A percentile compares a stretch with the other conserved stretches of the same genome.
Conservation (phyloP, 2,329 filamentous ascomycete genomes). For the Pseudopyricularia cyperi region DNA sequence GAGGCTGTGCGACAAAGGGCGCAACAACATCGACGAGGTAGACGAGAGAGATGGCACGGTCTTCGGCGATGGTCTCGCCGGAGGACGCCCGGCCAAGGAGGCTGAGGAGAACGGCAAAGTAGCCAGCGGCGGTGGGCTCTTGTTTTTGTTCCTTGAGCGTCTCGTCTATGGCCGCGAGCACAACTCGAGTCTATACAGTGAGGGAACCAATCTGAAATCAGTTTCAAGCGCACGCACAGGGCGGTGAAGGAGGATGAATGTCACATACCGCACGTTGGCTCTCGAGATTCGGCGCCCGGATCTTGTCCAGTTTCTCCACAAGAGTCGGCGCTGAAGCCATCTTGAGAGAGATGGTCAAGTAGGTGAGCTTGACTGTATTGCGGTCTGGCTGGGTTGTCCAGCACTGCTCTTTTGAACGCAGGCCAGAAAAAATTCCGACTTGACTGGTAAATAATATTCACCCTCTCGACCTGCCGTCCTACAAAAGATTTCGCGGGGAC, state of each 20-base stretch:
- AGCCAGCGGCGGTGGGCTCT: constrained; percentile 72
- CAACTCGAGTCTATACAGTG: constrained; percentile 55
- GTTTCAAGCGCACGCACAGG: background rate
- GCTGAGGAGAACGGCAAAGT: constrained; percentile 89
- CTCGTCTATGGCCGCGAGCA: constrained; percentile 84
- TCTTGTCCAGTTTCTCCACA: constrained; percentile 5
- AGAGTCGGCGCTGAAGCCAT: background rate
- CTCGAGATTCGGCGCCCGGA: constrained; percentile 3
- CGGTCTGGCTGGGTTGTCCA: background rate
- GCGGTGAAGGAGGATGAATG: background rate
- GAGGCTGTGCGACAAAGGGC: constrained; percentile 67
- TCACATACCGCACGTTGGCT: constrained; percentile 2
- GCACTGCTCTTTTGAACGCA: background rate
- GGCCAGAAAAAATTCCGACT: background rate
- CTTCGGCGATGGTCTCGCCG: constrained; percentile 60
- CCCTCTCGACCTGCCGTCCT: background rate
- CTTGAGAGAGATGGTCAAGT: background rate
- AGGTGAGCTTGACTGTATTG: constrained; percentile 1
- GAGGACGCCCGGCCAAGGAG: constrained; percentile 68
- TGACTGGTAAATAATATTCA: constrained; percentile 2
- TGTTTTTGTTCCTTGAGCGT: constrained; percentile 82
- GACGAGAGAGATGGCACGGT: constrained; percentile 73
- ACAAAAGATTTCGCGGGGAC: background rate
- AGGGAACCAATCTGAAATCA: no score
- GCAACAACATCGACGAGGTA: constrained; percentile 93